phyloP scores from a whole-genome alignment of 1,284 basidiomycete species.

The Leccinum insolens region DNA sequence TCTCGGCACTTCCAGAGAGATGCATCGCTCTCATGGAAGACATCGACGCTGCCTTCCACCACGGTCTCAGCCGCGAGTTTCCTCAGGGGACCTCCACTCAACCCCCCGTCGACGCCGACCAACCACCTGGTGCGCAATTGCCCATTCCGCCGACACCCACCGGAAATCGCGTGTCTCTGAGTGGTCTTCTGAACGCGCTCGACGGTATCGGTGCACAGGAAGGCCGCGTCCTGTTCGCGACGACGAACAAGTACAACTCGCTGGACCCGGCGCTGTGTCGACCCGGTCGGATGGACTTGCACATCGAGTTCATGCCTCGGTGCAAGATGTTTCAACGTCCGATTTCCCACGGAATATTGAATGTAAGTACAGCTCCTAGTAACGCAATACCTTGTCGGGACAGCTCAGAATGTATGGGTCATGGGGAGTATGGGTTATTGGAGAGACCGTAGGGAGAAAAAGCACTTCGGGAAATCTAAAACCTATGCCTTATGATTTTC shows the following conservation, averaged over 20 bases:
- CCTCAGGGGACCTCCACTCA: background rate
- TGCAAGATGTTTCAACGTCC: too few species aligned
- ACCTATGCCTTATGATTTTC: too few species aligned
- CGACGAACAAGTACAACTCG: constrained; percentile 69
- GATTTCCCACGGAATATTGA: too few species aligned
- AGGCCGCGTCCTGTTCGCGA: constrained; percentile 76
- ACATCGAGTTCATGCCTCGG: constrained; percentile 59
- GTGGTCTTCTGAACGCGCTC: constrained; percentile 73
- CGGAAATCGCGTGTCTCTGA: constrained; percentile 52
- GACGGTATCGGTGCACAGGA: constrained; percentile 79
- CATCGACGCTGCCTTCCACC: constrained; percentile 73
- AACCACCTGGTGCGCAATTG: background rate
- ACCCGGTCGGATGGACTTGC: constrained; percentile 82
- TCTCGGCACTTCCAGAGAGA: constrained; percentile 65
- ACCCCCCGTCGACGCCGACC: background rate
- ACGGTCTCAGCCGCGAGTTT: constrained; percentile 50
- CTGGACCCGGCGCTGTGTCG: constrained; percentile 75
- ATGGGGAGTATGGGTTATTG: too few species aligned
- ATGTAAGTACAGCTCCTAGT: too few species aligned
- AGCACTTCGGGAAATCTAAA: too few species aligned
- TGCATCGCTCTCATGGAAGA: constrained; percentile 83
- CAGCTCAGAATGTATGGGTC: too few species aligned
- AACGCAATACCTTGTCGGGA: too few species aligned
- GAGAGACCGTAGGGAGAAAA: too few species aligned
- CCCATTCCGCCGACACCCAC: constrained; percentile 19